These are phyloP conservation scores for Coniosporium tulheliwenetii DNA, from an alignment of 2,329 filamentous ascomycete species.

Conservation along the genomic window DNA sequence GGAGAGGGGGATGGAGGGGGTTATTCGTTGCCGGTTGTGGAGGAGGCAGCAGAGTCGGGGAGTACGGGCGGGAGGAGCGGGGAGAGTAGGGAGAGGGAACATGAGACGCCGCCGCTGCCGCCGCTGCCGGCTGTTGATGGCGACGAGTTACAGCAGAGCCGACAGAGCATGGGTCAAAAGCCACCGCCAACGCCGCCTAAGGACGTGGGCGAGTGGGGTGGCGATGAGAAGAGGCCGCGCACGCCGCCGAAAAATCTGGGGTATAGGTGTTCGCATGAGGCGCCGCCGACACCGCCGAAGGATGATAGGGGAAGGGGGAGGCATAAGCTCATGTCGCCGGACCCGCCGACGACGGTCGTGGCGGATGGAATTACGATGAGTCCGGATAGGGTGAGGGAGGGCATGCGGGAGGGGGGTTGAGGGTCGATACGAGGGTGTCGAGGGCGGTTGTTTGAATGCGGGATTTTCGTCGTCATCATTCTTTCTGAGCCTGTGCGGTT, in stretches of 20 bases:
- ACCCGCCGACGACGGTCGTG: conserved; percentile 7
- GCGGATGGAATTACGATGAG: not conserved
- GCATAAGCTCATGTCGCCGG: conserved; percentile 12
- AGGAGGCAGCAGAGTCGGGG: conserved; percentile 69
- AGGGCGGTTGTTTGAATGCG: no score
- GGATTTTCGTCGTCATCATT: no score
- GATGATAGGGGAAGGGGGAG: conserved; percentile 9
- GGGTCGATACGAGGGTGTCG: no score
- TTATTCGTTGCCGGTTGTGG: conserved; percentile 63
- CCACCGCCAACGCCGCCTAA: conserved; percentile 30
- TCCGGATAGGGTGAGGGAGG: no score
- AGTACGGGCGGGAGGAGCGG: conserved; percentile 48
- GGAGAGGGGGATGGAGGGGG: conserved; percentile 37
- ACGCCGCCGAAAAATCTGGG: conserved; percentile 22
- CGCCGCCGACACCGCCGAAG: conserved; percentile 23
- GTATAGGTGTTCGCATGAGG: conserved; percentile 6
- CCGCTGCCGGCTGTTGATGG: conserved; percentile 4
- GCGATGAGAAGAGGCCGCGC: conserved; percentile 14
- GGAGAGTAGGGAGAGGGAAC: conserved; percentile 12
- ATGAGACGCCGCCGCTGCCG: not conserved
- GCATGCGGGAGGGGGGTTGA: no score
- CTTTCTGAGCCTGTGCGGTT: no score
- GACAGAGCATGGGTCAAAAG: conserved; percentile 8
- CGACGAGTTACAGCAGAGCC: conserved; percentile 7
- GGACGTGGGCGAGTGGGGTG: conserved; percentile 15